Conservation (phyloP, 2,329 filamentous ascomycete species). For the Xylariaceae sp. region DNA sequence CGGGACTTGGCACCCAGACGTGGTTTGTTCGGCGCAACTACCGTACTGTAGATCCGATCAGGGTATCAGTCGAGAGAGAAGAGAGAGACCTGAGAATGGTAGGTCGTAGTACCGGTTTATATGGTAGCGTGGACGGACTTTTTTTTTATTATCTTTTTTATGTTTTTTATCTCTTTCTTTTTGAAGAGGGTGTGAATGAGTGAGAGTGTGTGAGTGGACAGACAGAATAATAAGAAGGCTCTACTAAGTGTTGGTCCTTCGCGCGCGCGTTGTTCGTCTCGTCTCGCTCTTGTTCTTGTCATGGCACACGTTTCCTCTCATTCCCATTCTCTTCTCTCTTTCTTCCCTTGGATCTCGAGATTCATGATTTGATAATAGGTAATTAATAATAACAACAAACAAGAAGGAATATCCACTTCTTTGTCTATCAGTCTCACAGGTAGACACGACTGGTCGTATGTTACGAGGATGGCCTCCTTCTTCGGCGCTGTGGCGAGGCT, state of each 20-base stretch:
- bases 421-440: background rate
- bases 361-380: background rate
- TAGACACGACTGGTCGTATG: background rate
- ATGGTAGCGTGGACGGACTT: background rate
- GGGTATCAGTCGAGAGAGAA: background rate
- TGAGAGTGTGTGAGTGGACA: background rate
- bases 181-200: no score
- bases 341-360: background rate
- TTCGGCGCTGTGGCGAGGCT: conserved; percentile 19
- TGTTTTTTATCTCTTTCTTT: no score
- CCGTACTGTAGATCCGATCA: background rate
- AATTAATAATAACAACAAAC: no score
- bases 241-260: background rate
- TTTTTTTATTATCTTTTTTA: no score
- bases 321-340: background rate
- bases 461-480: conserved; percentile 23
- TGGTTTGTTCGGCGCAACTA: background rate
- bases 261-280: no score
- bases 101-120: background rate
- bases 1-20: background rate
- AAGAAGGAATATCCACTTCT: background rate
- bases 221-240: background rate
- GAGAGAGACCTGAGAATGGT: background rate
- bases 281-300: background rate
- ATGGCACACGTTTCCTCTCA: background rate